Evolutionary conservation across 2,329 filamentous ascomycete genomes (phyloP), one percentile per base, ranked within the genome.

Genomic region (Aspergillus chevalieri): DNA sequence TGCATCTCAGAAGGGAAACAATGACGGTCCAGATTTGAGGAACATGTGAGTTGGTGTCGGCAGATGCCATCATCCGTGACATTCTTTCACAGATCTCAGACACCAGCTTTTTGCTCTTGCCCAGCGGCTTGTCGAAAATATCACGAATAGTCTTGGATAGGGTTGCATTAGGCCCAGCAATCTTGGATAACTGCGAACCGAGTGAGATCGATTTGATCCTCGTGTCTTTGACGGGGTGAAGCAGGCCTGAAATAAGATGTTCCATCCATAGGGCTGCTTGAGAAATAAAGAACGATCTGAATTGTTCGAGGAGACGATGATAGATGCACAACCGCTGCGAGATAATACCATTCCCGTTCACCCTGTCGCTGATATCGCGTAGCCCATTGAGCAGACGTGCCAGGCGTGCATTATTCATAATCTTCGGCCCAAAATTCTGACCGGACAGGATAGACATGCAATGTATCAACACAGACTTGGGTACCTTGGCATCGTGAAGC

Each of bases 21-120:
- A 95, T 75, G 33, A 89, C 81, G 51, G 87, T 86, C 92, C 92
- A 97, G 19, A 97, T 88, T 56, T 90, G 87, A 5, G 93, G 91
- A 0, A 95, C 90, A 36, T 82, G 76, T 0, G 77, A 67, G 8
- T 80, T 81, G 19, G 81, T 78, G 10, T 83, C 79, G 54, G 83
- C 79, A 22, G 73, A 70, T 4, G 72, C 61, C 56, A 85, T 76
- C 83, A 93, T 88, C 9, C 77, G 74, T 49, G 79, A 79, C 47
- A 97, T 74, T 28, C 82, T 80, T 17, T 80, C 75, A 38, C 81
- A 80, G 57, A 92, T 84, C 59, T 84, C 85, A 8, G 85, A 80
- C 34, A 85, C 82, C 59, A 90, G 88, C 15, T 75, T 83, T 47
- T 77, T 76, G 44, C 80, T 79, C 17, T 83, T 65, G 30, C 75